phyloP scores from a whole-genome alignment of 1,284 basidiomycete species.

The Fomitopsis schrenkii region DNA sequence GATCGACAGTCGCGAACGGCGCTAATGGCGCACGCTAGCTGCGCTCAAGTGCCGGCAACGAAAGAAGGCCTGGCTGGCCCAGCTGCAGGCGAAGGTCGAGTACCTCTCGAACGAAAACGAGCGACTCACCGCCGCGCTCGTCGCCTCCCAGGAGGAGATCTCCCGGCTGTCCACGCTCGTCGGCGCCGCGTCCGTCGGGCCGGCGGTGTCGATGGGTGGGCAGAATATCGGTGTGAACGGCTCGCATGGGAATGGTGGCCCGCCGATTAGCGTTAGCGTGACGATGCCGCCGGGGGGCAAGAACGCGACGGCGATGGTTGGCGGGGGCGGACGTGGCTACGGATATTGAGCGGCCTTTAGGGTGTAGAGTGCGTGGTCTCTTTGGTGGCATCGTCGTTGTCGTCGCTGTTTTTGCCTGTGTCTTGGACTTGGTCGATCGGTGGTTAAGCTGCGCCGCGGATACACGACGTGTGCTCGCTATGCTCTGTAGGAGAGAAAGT shows the following conservation, averaged over 20 bases:
- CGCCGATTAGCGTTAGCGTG: constrained; percentile 30
- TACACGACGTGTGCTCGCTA: neutral
- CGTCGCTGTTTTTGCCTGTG: neutral
- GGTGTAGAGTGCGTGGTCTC: neutral
- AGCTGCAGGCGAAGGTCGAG: constrained; percentile 93
- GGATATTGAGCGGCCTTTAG: constrained; percentile 13
- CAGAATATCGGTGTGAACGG: constrained; percentile 1
- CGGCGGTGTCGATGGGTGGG: constrained; percentile 22
- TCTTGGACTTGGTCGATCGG: neutral
- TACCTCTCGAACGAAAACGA: constrained; percentile 91
- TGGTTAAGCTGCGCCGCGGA: neutral
- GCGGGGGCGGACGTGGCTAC: constrained; percentile 25
- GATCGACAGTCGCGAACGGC: constrained; percentile 6
- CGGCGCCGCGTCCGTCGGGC: constrained; percentile 51
- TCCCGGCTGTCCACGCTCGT: constrained; percentile 72
- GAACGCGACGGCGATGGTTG: constrained; percentile 24
- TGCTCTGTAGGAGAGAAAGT: neutral
- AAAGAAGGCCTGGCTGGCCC: constrained; percentile 96
- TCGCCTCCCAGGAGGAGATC: constrained; percentile 75
- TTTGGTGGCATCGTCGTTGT: too few species aligned
- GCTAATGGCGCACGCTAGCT: constrained; percentile 45
- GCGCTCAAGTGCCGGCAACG: constrained; percentile 98
- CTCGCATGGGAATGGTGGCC: constrained; percentile 18
- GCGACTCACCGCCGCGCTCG: constrained; percentile 76
- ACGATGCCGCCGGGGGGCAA: constrained; percentile 30